Evolutionary conservation across 2,329 filamentous ascomycete genomes (phyloP).

Genomic region (Trichoderma endophyticum): DNA sequence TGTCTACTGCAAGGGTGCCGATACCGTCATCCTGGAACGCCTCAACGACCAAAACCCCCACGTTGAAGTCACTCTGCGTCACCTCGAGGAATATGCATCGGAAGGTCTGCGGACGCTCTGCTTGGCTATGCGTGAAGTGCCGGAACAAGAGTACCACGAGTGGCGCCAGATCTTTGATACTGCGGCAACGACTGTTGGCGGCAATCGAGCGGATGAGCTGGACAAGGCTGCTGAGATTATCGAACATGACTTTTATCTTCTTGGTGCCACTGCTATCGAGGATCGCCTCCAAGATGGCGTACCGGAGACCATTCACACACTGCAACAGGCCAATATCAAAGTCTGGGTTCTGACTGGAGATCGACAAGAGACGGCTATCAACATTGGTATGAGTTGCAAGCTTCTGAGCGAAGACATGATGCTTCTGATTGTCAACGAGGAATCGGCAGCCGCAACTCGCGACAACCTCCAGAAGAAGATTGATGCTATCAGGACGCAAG

Average conservation of each 20-base stretch:
- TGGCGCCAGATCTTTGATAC: conserved; percentile 86
- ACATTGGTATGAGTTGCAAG: conserved; percentile 99
- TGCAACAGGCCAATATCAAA: conserved; percentile 96
- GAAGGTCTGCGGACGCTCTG: conserved; percentile 94
- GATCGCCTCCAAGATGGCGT: conserved; percentile 96
- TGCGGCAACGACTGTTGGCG: conserved; percentile 84
- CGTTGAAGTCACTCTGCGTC: conserved; percentile 84
- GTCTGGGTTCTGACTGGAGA: conserved; percentile 98
- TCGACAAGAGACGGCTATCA: conserved; percentile 97
- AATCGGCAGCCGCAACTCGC: conserved; percentile 70
- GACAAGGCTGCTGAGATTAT: conserved; percentile 97
- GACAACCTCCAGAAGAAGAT: conserved; percentile 93
- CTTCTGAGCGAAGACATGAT: conserved; percentile 99
- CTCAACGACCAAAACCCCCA: conserved; percentile 79
- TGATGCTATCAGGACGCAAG: conserved; percentile 82
- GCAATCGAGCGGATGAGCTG: conserved; percentile 88
- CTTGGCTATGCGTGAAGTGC: conserved; percentile 87
- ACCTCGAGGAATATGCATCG: conserved; percentile 97
- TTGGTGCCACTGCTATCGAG: conserved; percentile 95
- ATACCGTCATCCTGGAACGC: conserved; percentile 94
- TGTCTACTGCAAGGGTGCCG: conserved; percentile 92
- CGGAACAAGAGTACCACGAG: conserved; percentile 82
- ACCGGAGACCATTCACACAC: conserved; percentile 93
- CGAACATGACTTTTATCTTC: conserved; percentile 83
- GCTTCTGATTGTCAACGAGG: conserved; percentile 92